phyloP scores from a whole-genome alignment of 2,329 filamentous ascomycete genomes.

The Fusarium piperis region DNA sequence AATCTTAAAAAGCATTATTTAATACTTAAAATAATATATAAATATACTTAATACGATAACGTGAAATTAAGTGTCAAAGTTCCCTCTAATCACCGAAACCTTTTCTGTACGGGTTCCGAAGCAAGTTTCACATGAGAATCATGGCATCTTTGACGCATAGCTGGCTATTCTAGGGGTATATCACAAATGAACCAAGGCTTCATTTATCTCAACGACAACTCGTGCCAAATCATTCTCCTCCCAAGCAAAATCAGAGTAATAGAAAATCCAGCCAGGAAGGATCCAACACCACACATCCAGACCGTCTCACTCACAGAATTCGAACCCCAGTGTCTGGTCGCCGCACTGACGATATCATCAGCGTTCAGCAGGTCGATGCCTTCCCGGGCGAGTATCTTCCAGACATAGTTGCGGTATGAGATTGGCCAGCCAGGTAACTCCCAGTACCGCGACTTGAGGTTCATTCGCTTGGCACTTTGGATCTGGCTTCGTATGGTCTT shows the following conservation, averaged over 20 bases:
- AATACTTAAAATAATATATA: no score
- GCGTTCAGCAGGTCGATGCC: slow-evolving; percentile 70
- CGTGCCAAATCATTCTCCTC: slow-evolving; percentile 15
- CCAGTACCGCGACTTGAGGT: slow-evolving; percentile 70
- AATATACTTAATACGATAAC: no score
- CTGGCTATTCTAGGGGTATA: background rate
- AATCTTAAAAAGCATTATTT: no score
- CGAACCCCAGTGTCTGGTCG: slow-evolving; percentile 28
- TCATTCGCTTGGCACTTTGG: slow-evolving; percentile 57
- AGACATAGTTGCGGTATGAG: slow-evolving; percentile 64
- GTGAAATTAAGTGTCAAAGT: no score
- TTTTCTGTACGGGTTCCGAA: background rate
- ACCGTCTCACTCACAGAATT: slow-evolving; percentile 29
- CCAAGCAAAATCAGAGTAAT: slow-evolving; percentile 28
- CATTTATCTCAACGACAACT: background rate
- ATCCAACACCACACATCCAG: slow-evolving; percentile 32
- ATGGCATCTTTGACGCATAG: background rate
- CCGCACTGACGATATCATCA: slow-evolving; percentile 63
- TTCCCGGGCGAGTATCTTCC: slow-evolving; percentile 63
- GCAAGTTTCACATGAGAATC: no score
- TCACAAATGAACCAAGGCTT: background rate
- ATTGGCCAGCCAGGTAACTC: slow-evolving; percentile 68
- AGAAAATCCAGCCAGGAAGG: slow-evolving; percentile 26
- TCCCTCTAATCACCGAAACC: no score
- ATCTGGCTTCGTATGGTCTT: slow-evolving; percentile 55